Evolutionary conservation across 805 yeast species (phyloP).

Genomic region (Myxozyma sirexii): DNA sequence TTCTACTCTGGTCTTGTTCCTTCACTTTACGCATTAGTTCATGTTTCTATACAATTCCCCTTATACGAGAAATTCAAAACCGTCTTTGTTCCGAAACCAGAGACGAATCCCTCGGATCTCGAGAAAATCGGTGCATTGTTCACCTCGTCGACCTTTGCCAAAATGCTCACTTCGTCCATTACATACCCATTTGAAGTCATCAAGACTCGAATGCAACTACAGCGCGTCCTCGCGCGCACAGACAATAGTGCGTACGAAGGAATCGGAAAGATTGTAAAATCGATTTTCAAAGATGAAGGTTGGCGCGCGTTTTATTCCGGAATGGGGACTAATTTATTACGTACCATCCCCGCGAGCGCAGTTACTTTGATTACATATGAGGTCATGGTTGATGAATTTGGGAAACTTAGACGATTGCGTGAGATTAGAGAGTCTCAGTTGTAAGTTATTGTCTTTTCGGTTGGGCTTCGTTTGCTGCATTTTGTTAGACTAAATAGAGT

Average conservation of each 20-base stretch:
- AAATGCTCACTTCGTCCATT: constrained; percentile 82
- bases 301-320: constrained; percentile 85
- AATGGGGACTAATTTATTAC: constrained; percentile 74
- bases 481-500: too few relatives aligned
- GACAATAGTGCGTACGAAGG: constrained; percentile 41
- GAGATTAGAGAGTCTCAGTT: neutral
- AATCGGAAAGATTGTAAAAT: constrained; percentile 42
- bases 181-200: constrained; percentile 94
- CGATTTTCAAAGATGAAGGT: constrained; percentile 70
- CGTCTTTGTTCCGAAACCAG: constrained; percentile 46
- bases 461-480: neutral
- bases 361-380: constrained; percentile 92
- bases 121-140: constrained; percentile 49
- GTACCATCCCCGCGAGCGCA: constrained; percentile 94
- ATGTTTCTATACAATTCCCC: constrained; percentile 96
- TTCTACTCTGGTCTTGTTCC: constrained; percentile 91
- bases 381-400: constrained; percentile 36
- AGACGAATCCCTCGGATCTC: constrained; percentile 31
- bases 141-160: constrained; percentile 74
- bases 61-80: constrained; percentile 79
- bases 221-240: constrained; percentile 19
- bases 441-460: too few relatives aligned
- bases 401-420: neutral
- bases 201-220: constrained; percentile 84
- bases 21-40: constrained; percentile 83